Percentiles rank a stretch among this genome's conserved stretches.
Evolutionary conservation across 2,329 filamentous ascomycete genomes (phyloP).

Genomic region (Hymenoscyphus infarciens): DNA sequence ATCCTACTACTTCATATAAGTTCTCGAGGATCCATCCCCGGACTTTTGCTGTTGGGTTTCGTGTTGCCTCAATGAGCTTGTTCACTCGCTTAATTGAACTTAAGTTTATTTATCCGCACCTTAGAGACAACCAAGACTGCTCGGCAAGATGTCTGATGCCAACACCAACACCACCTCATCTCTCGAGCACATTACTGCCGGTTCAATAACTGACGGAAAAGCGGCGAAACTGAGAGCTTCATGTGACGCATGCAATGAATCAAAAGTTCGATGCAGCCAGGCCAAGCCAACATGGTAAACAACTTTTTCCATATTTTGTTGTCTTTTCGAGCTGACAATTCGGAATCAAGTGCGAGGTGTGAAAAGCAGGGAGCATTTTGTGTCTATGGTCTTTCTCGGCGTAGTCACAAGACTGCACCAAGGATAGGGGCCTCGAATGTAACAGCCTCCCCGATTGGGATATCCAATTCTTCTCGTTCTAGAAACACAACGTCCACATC

Average conservation of each 20-base stretch:
- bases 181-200: background rate
- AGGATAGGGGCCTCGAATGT: background rate
- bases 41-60: no score
- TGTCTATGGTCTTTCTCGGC: slow-evolving; percentile 13
- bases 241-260: slow-evolving; percentile 13
- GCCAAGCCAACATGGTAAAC: slow-evolving; percentile 8
- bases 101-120: background rate
- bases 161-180: background rate
- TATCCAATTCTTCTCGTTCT: background rate
- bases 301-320: no score
- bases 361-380: slow-evolving; percentile 10
- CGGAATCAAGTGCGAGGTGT: slow-evolving; percentile 6
- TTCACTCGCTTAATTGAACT: no score
- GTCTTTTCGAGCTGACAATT: no score
- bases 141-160: background rate
- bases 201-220: slow-evolving; percentile 5
- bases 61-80: no score
- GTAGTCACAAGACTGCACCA: background rate
- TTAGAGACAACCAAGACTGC: slow-evolving; percentile 8
- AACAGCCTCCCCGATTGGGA: no score
- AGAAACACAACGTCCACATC: background rate
- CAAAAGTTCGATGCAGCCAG: slow-evolving; percentile 12
- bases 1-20: no score
- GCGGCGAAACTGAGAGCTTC: slow-evolving; percentile 14
- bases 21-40: no score